Evolutionary conservation across 208 protist species (phyloP).

Genomic region (Leishmania guyanensis): DNA sequence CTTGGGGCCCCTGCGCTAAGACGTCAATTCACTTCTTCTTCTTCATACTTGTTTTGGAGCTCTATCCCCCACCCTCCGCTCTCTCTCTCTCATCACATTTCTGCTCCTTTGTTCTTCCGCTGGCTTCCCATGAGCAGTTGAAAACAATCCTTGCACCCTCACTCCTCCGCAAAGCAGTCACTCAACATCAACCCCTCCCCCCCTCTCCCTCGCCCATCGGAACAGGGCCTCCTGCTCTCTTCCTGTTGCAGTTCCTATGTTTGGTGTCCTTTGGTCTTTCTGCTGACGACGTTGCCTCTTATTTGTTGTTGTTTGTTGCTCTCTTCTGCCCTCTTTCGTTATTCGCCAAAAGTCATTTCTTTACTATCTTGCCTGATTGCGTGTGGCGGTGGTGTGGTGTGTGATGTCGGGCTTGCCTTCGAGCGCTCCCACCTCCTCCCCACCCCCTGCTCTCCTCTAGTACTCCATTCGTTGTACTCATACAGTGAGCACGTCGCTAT

Average conservation of each 20-base stretch:
- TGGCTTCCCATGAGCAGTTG: background rate
- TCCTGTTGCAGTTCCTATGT: background rate
- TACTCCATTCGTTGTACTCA: background rate
- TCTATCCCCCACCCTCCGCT: background rate
- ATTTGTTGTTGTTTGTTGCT: background rate
- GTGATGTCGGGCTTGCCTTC: background rate
- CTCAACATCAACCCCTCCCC: background rate
- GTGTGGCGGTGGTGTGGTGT: background rate
- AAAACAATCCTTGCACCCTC: background rate
- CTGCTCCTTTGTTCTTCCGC: background rate
- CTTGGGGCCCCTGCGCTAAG: background rate
- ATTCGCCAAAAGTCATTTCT: background rate
- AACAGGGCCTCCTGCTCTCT: background rate
- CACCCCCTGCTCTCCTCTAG: background rate
- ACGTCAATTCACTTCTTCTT: slow-evolving; percentile 1
- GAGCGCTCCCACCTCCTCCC: background rate
- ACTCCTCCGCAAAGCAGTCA: background rate
- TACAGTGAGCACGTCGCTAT: background rate
- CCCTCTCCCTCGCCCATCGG: background rate
- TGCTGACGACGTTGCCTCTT: background rate
- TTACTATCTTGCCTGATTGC: background rate
- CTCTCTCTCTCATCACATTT: background rate
- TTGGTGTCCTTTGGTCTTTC: background rate
- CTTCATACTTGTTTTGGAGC: background rate
- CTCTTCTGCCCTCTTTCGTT: background rate